Conservation (phyloP, 495 filamentous ascomycete genomes). For the Evernia prunastri region DNA sequence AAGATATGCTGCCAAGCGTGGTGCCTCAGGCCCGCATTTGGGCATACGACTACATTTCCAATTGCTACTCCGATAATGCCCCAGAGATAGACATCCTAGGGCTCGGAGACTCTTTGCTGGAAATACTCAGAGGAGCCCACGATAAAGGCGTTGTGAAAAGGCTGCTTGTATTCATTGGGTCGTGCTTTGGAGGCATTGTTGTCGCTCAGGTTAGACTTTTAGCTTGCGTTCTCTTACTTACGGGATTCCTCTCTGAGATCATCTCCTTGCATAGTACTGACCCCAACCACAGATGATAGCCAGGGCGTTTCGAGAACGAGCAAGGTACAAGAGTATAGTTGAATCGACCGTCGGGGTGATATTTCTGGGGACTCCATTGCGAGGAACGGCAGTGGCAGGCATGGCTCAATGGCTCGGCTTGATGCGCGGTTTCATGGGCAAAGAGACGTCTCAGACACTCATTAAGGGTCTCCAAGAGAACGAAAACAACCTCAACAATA, state of each 20-base stretch:
- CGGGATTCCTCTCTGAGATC: no score
- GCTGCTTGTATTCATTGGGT: constrained; percentile 1
- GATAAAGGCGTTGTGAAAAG: not conserved
- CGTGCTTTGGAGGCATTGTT: not conserved
- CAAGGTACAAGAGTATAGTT: no score
- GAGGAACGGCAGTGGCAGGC: not conserved
- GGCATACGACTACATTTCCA: constrained; percentile 27
- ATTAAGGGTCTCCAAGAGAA: not conserved
- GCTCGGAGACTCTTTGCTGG: not conserved
- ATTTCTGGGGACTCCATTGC: not conserved
- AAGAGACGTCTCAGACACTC: not conserved
- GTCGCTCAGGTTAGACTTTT: not conserved
- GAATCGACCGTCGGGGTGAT: not conserved
- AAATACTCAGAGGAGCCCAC: not conserved
- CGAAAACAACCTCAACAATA: not conserved
- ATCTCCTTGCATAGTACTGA: no score
- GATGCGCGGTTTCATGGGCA: not conserved
- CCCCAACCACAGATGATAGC: no score
- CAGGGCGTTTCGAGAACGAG: no score
- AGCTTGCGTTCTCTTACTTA: no score
- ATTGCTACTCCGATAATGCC: constrained; percentile 1
- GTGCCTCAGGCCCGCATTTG: constrained; percentile 27
- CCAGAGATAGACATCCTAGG: not conserved
- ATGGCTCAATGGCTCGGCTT: not conserved
- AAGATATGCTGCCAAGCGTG: constrained; percentile 26